Percentiles rank a stretch among this genome's conserved stretches.
These are phyloP conservation scores for Yamadazyma dendronema DNA, from an alignment of 1,139 yeast species.

Conservation along the genomic window DNA sequence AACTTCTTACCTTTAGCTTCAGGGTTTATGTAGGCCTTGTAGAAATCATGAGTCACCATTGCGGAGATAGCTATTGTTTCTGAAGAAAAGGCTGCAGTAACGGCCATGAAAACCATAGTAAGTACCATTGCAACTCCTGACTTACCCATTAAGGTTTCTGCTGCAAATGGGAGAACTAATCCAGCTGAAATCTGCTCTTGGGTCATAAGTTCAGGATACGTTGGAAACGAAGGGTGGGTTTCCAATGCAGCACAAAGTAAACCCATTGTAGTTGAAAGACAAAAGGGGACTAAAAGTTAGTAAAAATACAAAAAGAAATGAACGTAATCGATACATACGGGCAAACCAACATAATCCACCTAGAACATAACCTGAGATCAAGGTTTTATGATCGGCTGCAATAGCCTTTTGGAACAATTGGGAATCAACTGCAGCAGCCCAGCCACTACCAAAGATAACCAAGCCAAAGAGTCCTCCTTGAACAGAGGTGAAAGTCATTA, in stretches of 20 bases:
- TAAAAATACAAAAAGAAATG: not conserved
- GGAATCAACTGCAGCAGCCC: constrained; percentile 39
- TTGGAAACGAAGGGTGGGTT: constrained; percentile 27
- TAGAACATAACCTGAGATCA: constrained; percentile 31
- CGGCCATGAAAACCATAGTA: constrained; percentile 37
- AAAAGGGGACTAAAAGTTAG: constrained; percentile 26
- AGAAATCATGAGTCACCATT: constrained; percentile 35
- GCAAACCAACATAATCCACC: constrained; percentile 44
- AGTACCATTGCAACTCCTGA: constrained; percentile 36
- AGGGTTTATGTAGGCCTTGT: constrained; percentile 33
- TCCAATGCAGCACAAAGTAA: constrained; percentile 34
- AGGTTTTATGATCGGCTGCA: constrained; percentile 36
- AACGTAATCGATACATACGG: constrained; percentile 8
- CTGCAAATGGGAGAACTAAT: constrained; percentile 20
- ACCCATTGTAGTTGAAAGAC: constrained; percentile 36
- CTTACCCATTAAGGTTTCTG: constrained; percentile 30
- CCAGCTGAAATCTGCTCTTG: constrained; percentile 22
- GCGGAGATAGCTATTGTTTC: constrained; percentile 39
- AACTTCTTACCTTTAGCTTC: constrained; percentile 32
- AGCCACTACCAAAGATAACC: constrained; percentile 16
- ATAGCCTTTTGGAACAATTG: constrained; percentile 43
- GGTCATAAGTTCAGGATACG: constrained; percentile 18
- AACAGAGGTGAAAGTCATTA: constrained; percentile 44
- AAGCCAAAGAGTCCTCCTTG: constrained; percentile 37
- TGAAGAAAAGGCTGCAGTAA: constrained; percentile 39